Evolutionary conservation across 2,329 filamentous ascomycete species (phyloP).

Genomic region (Calonectria naviculata): DNA sequence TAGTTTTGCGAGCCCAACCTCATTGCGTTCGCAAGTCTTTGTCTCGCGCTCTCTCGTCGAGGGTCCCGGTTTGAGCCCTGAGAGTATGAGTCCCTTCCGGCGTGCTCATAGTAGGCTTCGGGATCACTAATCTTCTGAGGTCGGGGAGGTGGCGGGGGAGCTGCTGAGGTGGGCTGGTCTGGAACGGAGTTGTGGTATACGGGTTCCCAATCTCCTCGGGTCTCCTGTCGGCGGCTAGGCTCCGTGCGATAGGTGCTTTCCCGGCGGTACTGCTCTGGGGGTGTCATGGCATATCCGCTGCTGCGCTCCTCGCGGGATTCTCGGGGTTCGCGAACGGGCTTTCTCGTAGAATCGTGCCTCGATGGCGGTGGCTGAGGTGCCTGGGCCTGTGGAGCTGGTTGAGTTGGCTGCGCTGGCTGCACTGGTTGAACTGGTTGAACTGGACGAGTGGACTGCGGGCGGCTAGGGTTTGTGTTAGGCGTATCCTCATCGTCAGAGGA

Average conservation of each 20-base stretch:
- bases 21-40: constrained; percentile 48
- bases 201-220: constrained; percentile 44
- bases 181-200: constrained; percentile 38
- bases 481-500: constrained; percentile 46
- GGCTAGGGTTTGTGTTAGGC: constrained; percentile 18
- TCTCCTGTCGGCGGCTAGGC: constrained; percentile 1
- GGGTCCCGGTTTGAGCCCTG: constrained; percentile 38
- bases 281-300: constrained; percentile 29
- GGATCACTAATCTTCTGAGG: constrained; percentile 51
- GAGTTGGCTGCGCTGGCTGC: constrained; percentile 26
- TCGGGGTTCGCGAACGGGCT: constrained; percentile 32
- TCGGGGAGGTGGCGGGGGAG: constrained; percentile 50
- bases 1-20: constrained; percentile 63
- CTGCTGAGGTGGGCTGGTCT: constrained; percentile 34
- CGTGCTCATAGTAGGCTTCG: constrained; percentile 46
- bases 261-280: constrained; percentile 15
- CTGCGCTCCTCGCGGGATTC: constrained; percentile 35
- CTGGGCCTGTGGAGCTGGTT: constrained; percentile 26
- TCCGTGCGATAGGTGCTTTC: constrained; percentile 11
- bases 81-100: constrained; percentile 33
- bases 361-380: constrained; percentile 19
- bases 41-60: constrained; percentile 45
- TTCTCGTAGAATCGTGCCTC: constrained; percentile 34
- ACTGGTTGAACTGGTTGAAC: constrained; percentile 24
- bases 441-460: constrained; percentile 27